Conservation (phyloP, 1,139 yeast genomes). For the Magnusiomyces fungicola region DNA sequence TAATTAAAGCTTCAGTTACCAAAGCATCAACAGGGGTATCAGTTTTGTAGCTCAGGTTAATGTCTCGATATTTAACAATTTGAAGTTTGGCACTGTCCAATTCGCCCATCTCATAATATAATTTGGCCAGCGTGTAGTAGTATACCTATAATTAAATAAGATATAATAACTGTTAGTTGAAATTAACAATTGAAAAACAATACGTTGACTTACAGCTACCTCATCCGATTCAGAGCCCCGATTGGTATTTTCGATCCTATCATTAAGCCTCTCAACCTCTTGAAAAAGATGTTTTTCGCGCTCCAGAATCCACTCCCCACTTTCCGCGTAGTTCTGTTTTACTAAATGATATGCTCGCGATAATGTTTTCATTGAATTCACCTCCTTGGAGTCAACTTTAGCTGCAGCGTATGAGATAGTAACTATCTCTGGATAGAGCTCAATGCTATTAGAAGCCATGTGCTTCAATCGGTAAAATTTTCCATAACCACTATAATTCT, state of each 20-base stretch:
- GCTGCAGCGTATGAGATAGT: background rate
- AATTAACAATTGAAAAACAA: no score
- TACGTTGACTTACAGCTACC: slow-evolving; percentile 1
- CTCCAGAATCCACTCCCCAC: background rate
- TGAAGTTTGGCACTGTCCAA: background rate
- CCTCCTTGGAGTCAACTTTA: background rate
- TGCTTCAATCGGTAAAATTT: slow-evolving; percentile 11
- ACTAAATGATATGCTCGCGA: background rate
- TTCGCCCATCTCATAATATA: slow-evolving; percentile 3
- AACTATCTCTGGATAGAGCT: slow-evolving; percentile 2
- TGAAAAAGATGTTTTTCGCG: background rate
- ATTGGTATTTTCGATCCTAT: background rate
- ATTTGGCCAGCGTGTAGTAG: background rate
- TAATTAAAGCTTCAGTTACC: slow-evolving; percentile 1
- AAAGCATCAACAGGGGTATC: background rate
- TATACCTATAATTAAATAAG: no score
- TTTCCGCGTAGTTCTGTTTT: background rate
- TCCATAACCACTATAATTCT: slow-evolving; percentile 10
- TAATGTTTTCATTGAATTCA: background rate
- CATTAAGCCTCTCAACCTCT: background rate
- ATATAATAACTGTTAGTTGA: no score
- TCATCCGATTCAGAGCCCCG: background rate
- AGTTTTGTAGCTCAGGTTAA: background rate
- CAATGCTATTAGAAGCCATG: slow-evolving; percentile 4
- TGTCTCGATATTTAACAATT: slow-evolving; percentile 2